A percentile compares a stretch with the other conserved stretches of the same genome.
Conservation (phyloP, 83 land plant genomes). For the Picea abies region DNA sequence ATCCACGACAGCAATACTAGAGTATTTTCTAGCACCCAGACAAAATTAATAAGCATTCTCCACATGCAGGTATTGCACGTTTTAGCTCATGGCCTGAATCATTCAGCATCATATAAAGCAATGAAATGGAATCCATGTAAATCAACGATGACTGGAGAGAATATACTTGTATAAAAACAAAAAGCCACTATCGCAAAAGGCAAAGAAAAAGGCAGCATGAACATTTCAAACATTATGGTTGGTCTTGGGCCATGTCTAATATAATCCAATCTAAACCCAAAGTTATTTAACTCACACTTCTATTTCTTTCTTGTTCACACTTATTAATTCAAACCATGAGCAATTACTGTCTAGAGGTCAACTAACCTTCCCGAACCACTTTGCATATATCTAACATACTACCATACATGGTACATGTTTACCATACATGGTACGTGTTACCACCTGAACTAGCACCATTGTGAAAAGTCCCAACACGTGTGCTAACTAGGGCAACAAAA, state of each 20-base stretch:
- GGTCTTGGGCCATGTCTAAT: background rate
- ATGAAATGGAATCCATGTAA: background rate
- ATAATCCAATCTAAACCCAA: background rate
- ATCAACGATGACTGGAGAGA: background rate
- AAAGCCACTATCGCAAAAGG: background rate
- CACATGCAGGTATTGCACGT: background rate
- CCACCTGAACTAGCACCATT: too few species aligned
- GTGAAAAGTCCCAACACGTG: too few species aligned
- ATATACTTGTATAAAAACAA: background rate
- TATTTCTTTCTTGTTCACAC: background rate
- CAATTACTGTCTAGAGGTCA: background rate
- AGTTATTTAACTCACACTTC: background rate
- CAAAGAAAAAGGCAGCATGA: background rate
- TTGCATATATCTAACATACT: background rate
- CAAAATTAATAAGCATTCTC: background rate
- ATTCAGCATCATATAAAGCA: background rate
- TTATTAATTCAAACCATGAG: background rate
- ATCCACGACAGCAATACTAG: background rate
- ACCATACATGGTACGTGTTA: background rate
- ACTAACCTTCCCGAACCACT: background rate
- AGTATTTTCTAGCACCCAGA: background rate
- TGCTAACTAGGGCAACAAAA: too few species aligned
- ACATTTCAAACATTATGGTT: background rate
- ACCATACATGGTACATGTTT: background rate
- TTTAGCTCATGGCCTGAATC: background rate